A percentile compares a stretch with the other conserved stretches of the same genome.
Conservation (phyloP, 2,329 filamentous ascomycete genomes). For the Epichloe gansuensis region DNA sequence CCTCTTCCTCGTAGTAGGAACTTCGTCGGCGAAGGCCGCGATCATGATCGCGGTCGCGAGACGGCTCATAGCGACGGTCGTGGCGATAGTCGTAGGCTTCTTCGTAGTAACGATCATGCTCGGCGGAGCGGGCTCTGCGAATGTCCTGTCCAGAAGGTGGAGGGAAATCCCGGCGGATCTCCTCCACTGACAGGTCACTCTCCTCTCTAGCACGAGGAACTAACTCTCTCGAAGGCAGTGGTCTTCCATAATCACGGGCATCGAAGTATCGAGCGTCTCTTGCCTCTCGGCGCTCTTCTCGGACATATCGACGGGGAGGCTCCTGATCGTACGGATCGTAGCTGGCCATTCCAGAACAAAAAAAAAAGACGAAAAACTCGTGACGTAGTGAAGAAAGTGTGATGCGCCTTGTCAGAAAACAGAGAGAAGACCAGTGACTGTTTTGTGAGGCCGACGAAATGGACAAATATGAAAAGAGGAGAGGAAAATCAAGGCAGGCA, state of each 20-base stretch:
- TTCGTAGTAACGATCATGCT: conserved; percentile 43
- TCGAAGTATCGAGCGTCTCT: conserved; percentile 43
- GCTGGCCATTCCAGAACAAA: conserved; percentile 22
- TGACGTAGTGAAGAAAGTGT: background rate
- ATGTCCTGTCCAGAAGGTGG: conserved; percentile 46
- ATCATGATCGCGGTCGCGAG: conserved; percentile 20
- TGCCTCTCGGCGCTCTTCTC: conserved; percentile 40
- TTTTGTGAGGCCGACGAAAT: background rate
- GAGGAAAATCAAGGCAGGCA: no score
- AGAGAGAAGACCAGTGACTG: background rate
- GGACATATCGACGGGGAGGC: conserved; percentile 38
- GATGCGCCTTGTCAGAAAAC: background rate
- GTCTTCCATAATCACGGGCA: conserved; percentile 35
- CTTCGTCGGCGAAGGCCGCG: conserved; percentile 33
- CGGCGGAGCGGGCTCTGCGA: conserved; percentile 53
- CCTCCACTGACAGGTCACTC: conserved; percentile 65
- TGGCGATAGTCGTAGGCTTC: conserved; percentile 34
- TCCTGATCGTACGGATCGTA: conserved; percentile 46
- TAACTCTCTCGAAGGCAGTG: conserved; percentile 37
- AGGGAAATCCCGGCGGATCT: conserved; percentile 74
- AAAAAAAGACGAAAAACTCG: no score
- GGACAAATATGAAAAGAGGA: background rate
- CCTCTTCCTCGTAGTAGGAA: conserved; percentile 47
- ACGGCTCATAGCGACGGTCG: conserved; percentile 29
- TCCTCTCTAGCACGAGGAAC: conserved; percentile 54